These are phyloP conservation scores for Nannizziopsis barbatae DNA, from an alignment of 2,329 filamentous ascomycete genomes.

Conservation along the genomic window DNA sequence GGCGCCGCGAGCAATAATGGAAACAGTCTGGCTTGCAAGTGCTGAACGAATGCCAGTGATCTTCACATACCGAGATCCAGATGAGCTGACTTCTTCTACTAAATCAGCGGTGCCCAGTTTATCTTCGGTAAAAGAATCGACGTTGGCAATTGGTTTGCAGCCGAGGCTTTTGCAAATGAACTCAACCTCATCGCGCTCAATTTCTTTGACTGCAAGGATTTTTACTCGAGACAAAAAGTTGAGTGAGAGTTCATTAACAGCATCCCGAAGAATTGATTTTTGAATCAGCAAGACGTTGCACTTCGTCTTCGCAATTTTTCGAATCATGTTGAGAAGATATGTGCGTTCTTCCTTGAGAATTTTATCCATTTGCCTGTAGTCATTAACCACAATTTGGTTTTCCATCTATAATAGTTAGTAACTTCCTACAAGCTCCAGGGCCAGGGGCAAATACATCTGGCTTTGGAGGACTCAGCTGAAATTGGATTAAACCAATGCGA, in stretches of 20 bases:
- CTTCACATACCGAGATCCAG: slow-evolving; percentile 86
- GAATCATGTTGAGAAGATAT: slow-evolving; percentile 96
- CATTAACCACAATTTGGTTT: slow-evolving; percentile 97
- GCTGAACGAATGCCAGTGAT: slow-evolving; percentile 78
- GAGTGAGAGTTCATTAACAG: slow-evolving; percentile 91
- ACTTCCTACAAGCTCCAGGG: slow-evolving; percentile 16
- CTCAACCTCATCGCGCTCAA: slow-evolving; percentile 96
- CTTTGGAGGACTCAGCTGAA: slow-evolving; percentile 96
- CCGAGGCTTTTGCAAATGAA: slow-evolving; percentile 99
- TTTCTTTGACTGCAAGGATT: slow-evolving; percentile 92
- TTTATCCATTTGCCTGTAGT: slow-evolving; percentile 99
- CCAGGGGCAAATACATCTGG: slow-evolving; percentile 59
- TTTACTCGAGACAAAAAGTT: slow-evolving; percentile 97
- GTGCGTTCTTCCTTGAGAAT: slow-evolving; percentile 98
- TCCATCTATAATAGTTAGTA: slow-evolving; percentile 59
- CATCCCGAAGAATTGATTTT: slow-evolving; percentile 94
- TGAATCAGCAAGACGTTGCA: slow-evolving; percentile 98
- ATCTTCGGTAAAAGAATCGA: slow-evolving; percentile 97
- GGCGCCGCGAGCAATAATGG: slow-evolving; percentile 85
- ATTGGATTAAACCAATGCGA: slow-evolving; percentile 91
- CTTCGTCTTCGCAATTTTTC: slow-evolving; percentile 99
- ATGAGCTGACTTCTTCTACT: slow-evolving; percentile 80
- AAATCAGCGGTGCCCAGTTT: slow-evolving; percentile 91
- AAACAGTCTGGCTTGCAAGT: slow-evolving; percentile 67
- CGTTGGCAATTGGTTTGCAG: slow-evolving; percentile 96